Evolutionary conservation across 169 alveolate genomes (phyloP).

Genomic region (Eimeria sp.): DNA sequence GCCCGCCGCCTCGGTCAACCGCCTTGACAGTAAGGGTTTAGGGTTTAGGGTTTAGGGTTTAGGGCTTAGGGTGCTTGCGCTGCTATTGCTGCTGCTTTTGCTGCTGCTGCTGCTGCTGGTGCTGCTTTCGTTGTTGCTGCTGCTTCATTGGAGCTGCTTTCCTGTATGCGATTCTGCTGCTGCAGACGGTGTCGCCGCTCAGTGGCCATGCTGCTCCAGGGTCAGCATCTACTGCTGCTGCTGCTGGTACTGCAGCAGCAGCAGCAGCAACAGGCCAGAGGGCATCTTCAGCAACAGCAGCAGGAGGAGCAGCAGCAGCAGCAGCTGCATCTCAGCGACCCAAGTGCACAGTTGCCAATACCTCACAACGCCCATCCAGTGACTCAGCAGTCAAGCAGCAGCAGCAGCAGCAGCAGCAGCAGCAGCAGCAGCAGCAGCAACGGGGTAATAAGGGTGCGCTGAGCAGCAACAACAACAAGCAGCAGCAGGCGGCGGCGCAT

Average conservation of each 20-base stretch:
- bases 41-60: not conserved
- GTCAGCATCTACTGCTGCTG: not conserved
- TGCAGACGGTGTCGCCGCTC: not conserved
- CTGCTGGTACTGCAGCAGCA: constrained; percentile 1
- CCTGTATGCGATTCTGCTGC: not conserved
- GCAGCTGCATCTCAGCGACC: not conserved
- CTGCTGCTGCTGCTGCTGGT: not conserved
- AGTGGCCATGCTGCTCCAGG: constrained; percentile 16
- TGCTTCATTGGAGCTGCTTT: not conserved
- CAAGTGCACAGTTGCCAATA: constrained; percentile 14
- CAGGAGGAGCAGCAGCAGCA: constrained; percentile 39
- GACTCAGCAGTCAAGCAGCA: constrained; percentile 3
- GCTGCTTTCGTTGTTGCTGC: constrained; percentile 22
- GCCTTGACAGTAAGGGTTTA: not conserved
- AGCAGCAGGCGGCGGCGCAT: constrained; percentile 13
- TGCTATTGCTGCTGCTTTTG: constrained; percentile 15
- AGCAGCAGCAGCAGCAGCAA: constrained; percentile 44
- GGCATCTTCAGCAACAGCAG: not conserved
- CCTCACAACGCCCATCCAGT: not conserved
- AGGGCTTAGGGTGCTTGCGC: not conserved
- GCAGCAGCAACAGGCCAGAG: constrained; percentile 47
- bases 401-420: constrained; percentile 57
- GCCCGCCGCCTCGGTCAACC: not conserved
- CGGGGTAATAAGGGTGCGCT: no score
- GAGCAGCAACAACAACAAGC: not conserved